Conservation (phyloP, 441 rosid genomes). For the Melastoma candidum region DNA sequence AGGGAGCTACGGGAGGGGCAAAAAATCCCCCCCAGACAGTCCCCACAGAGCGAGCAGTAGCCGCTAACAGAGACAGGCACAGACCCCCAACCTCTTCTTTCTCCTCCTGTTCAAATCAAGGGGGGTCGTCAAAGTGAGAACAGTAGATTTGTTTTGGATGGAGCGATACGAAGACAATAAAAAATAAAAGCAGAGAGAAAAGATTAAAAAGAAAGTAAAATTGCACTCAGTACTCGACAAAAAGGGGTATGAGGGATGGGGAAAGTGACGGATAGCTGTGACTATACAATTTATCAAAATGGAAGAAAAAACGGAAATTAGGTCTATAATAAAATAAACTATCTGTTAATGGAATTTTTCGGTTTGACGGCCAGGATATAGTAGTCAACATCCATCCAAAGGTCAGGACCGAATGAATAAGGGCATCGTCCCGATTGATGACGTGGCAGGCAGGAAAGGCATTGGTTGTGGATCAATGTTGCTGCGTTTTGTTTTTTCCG, state of each 20-base stretch:
- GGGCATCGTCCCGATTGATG: slow-evolving; percentile 2
- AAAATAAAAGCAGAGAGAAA: too few relatives aligned
- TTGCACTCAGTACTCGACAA: background rate
- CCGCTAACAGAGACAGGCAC: background rate
- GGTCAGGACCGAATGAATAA: background rate
- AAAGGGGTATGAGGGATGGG: too few relatives aligned
- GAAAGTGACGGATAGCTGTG: background rate
- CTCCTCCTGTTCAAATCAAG: background rate
- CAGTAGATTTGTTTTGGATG: background rate
- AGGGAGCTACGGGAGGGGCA: background rate
- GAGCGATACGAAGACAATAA: too few relatives aligned
- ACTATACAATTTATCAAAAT: background rate
- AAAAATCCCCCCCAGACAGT: slow-evolving; percentile 4
- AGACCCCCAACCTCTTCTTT: slow-evolving; percentile 1
- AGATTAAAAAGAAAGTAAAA: background rate
- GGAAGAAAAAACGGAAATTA: background rate
- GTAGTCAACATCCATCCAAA: background rate
- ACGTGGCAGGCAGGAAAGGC: background rate
- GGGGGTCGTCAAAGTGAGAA: slow-evolving; percentile 1
- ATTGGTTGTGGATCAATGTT: background rate
- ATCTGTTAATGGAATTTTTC: background rate
- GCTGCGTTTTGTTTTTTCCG: background rate
- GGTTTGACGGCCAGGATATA: background rate
- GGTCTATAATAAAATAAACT: too few relatives aligned
- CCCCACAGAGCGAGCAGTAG: slow-evolving; percentile 7